phyloP scores from a whole-genome alignment of 1,284 basidiomycete species.

The Butyriboletus appendiculatus region DNA sequence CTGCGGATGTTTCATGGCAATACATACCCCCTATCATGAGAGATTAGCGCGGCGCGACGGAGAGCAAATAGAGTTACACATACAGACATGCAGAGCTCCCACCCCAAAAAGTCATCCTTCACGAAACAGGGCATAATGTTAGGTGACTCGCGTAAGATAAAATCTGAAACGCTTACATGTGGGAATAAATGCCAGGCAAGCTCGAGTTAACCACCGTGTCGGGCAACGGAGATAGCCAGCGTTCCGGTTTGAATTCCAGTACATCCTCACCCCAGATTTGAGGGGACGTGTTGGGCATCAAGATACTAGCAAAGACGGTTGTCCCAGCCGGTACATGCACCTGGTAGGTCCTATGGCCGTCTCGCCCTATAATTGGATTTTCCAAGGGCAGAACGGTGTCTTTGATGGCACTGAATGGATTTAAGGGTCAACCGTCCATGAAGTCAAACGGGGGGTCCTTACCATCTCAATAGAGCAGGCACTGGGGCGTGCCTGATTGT shows the following conservation, averaged over 20 bases:
- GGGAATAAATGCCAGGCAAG: slow-evolving; percentile 41
- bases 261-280: slow-evolving; percentile 28
- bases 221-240: slow-evolving; percentile 39
- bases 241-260: slow-evolving; percentile 36
- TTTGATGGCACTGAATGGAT: slow-evolving; percentile 11
- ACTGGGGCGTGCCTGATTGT: neutral
- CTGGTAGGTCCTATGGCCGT: slow-evolving; percentile 9
- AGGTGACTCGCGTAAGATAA: neutral
- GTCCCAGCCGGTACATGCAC: slow-evolving; percentile 30
- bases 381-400: slow-evolving; percentile 13
- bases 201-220: slow-evolving; percentile 31
- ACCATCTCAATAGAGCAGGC: slow-evolving; percentile 17
- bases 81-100: no score
- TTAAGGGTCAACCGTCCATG: neutral
- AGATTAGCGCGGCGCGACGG: neutral
- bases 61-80: neutral
- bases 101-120: no score
- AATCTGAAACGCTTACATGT: slow-evolving; percentile 16
- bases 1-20: neutral
- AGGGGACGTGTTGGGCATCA: slow-evolving; percentile 36
- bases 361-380: slow-evolving; percentile 6
- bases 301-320: slow-evolving; percentile 34
- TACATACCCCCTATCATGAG: slow-evolving; percentile 2
- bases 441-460: neutral
- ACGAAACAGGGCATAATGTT: no score